Percentiles rank a stretch among this genome's conserved stretches.
Conservation (phyloP, 129 eudicot species). For the Chrysanthemum seticuspe region DNA sequence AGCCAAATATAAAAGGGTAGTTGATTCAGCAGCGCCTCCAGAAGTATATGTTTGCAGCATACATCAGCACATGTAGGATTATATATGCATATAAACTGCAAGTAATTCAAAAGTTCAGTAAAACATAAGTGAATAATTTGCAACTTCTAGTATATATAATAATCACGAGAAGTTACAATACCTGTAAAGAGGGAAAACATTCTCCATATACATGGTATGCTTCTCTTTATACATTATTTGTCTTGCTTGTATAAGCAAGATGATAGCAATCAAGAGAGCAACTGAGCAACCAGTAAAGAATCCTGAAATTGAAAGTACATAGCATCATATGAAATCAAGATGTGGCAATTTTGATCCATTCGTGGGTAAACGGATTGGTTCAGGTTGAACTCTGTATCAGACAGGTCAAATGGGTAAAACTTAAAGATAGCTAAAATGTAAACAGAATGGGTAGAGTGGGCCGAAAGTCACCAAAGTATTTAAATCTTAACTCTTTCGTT, state of each 20-base stretch:
- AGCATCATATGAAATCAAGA: slow-evolving; percentile 3
- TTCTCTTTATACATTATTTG: slow-evolving; percentile 43
- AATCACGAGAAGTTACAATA: slow-evolving; percentile 18
- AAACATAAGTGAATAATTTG: slow-evolving; percentile 10
- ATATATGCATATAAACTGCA: slow-evolving; percentile 73
- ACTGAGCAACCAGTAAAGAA: slow-evolving; percentile 78
- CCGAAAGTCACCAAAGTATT: too few species aligned
- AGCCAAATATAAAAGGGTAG: slow-evolving; percentile 77
- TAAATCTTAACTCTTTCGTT: too few species aligned
- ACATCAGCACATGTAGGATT: slow-evolving; percentile 74
- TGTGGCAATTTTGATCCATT: too few species aligned
- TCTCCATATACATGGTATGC: slow-evolving; percentile 49
- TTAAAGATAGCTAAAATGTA: too few species aligned
- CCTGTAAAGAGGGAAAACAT: slow-evolving; percentile 80
- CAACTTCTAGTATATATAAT: background rate
- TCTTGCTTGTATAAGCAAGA: slow-evolving; percentile 59
- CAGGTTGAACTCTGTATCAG: too few species aligned
- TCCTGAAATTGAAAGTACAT: slow-evolving; percentile 41
- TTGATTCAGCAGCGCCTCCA: slow-evolving; percentile 76
- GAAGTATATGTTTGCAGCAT: slow-evolving; percentile 72
- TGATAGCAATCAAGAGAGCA: slow-evolving; percentile 56
- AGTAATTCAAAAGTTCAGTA: slow-evolving; percentile 28
- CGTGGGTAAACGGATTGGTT: too few species aligned
- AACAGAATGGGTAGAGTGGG: too few species aligned
- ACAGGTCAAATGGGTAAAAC: too few species aligned